Conservation (phyloP, 345 rosid genomes). For the Reutealis trisperma region DNA sequence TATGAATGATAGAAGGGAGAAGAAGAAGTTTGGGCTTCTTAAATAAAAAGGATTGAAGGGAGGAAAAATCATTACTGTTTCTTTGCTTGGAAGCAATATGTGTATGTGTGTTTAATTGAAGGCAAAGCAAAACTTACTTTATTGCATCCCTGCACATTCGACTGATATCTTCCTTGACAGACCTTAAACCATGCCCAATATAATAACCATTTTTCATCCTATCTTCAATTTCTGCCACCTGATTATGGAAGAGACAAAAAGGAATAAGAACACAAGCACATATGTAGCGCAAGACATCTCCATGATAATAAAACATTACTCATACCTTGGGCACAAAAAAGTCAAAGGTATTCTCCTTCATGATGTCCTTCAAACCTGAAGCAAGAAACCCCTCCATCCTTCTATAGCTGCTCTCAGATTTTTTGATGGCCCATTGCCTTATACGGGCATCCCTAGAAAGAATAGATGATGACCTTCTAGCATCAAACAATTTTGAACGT, state of each 20-base stretch:
- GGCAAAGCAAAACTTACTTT: constrained; percentile 52
- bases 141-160: constrained; percentile 99
- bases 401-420: constrained; percentile 80
- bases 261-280: constrained; percentile 22
- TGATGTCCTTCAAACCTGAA: constrained; percentile 81
- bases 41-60: no score
- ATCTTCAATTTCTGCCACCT: constrained; percentile 88
- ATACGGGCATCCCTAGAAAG: constrained; percentile 94
- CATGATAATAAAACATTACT: constrained; percentile 7
- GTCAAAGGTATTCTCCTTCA: constrained; percentile 87
- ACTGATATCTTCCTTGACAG: constrained; percentile 93
- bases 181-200: constrained; percentile 72
- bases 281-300: constrained; percentile 11
- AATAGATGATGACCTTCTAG: constrained; percentile 85
- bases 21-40: no score
- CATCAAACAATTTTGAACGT: constrained; percentile 94
- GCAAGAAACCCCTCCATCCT: constrained; percentile 94
- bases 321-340: constrained; percentile 89
- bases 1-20: no score
- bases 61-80: no score
- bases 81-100: no score
- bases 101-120: no score
- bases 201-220: constrained; percentile 87
- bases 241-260: constrained; percentile 27
- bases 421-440: constrained; percentile 89